Evolutionary conservation across 371 early-diverging fungal species (phyloP).

Genomic region (Massospora cicadina): DNA sequence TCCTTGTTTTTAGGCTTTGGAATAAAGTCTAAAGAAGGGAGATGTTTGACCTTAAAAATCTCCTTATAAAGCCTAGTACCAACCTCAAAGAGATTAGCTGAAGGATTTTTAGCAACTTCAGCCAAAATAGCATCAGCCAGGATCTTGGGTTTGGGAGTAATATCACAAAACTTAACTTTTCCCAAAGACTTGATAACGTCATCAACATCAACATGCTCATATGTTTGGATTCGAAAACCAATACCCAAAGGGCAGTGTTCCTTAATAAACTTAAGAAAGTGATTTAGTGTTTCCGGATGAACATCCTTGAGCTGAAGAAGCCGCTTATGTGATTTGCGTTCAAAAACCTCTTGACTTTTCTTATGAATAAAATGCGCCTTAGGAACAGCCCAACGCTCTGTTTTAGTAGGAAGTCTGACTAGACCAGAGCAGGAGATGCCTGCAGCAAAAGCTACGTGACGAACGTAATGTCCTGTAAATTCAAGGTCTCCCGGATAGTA

Average conservation of each 20-base stretch:
- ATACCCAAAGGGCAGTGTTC: slow-evolving; percentile 59
- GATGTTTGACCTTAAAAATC: slow-evolving; percentile 3
- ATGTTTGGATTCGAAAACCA: slow-evolving; percentile 48
- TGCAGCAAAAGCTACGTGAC: slow-evolving; percentile 58
- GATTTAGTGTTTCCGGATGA: slow-evolving; percentile 50
- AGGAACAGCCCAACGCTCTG: slow-evolving; percentile 74
- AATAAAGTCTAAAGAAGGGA: slow-evolving; percentile 4
- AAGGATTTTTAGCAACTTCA: slow-evolving; percentile 6
- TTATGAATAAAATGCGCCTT: slow-evolving; percentile 91
- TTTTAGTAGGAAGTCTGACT: slow-evolving; percentile 57
- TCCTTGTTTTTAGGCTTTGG: slow-evolving; percentile 1
- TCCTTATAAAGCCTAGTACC: slow-evolving; percentile 1
- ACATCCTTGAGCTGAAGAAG: slow-evolving; percentile 66
- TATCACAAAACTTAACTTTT: neutral
- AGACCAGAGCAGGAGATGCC: slow-evolving; percentile 56
- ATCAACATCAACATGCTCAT: slow-evolving; percentile 40
- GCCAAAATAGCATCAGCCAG: slow-evolving; percentile 8
- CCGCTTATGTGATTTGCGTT: slow-evolving; percentile 74
- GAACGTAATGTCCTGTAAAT: slow-evolving; percentile 69
- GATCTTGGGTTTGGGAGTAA: slow-evolving; percentile 7
- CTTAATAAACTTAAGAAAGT: slow-evolving; percentile 53
- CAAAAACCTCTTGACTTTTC: slow-evolving; percentile 91
- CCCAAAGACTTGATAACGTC: slow-evolving; percentile 10
- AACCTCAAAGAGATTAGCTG: neutral
- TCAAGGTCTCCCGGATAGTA: slow-evolving; percentile 67